Evolutionary conservation across 2,329 filamentous ascomycete species (phyloP), one percentile per base, ranked within the genome.

Genomic region (Triangularia verruculosa): DNA sequence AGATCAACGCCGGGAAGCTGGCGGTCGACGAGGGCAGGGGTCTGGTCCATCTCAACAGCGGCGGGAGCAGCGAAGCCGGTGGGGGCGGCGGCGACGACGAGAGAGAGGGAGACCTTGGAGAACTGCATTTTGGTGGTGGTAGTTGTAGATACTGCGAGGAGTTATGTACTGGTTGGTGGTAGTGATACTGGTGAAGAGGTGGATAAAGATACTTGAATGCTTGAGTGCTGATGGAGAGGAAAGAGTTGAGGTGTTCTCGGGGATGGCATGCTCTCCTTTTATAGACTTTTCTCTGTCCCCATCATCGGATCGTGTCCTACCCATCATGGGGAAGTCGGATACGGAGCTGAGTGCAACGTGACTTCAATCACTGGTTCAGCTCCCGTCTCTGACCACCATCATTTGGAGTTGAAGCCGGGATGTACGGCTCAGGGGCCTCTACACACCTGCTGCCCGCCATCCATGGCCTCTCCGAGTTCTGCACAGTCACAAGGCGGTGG

Each of bases 81-180:
- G 65, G 65, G 63, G 61, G 65, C 57, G 65, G 65, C 67, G 64
- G 65, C 67, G 30, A 61, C 51, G 32, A 62, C 59, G 52, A 68
- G 61, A 25, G 64, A 1, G 53, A 66, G 63, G 67, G 63, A 58
- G 62, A 68, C 53, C 63, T 15, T 66, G 64, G 65, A 61, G 62
- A 64, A 57, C 61, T 68, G 65, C 65, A 67, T 68, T 54, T 67
- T 68, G 60, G 34, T 30, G 28, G 53, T n/a, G 15, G n/a, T 47
- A 8, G n/a, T 20, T 4, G 13, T 47, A 47, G n/a, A 47, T 22
- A 20, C 4, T 47, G 39, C 17, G 39, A 47, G 39, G 39, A 47
- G 4, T 11, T 47, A 47, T 17, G 39, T 47, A 47, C 39, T 47
- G 39, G 4, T 47, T 47, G 39, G 4, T 47, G 7, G 39, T 20